Base-by-base conservation (phyloP, 768 basidiomycete genomes). In the Boletus vinaceobasis region DNA sequence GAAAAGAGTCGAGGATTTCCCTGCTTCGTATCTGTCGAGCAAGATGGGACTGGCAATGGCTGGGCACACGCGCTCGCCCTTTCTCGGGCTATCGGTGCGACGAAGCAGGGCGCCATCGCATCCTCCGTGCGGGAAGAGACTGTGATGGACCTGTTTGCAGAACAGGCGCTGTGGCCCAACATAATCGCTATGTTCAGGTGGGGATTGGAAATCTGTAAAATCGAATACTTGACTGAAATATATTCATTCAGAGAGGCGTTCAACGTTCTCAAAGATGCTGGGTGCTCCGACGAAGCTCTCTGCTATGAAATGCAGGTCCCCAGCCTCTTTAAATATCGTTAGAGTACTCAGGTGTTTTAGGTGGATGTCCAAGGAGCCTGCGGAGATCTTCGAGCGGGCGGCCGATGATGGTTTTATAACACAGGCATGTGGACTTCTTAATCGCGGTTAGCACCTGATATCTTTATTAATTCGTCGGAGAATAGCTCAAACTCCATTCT, bases 321-420 rank as follows among this genome's bases (percentile, higher is more conserved):
- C 42, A n/a, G 8, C 46, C n/a, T 21, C 47, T 10, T 10, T 17
- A 1, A n/a, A 38, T 31, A 56, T 35, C 5, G 13, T 7, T 43
- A 21, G 39, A 51, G 32, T 44, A 8, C 52, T 47, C 21, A 36
- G 29, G 4, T 21, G 9, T 17, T 40, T 46, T 32, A 82, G 83
- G 82, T 84, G 84, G 84, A 86, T 85, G 83, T 85, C 84, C 26
- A 85, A 85, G 60, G 84, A 86, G 60, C 83, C 84, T 1, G 84
- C 84, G 7, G 84, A 85, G 60, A 84, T 85, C 38, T 86, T 86
- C 63, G 84, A 86, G 66, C 74, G 81, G 17, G 83, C 84, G 8
- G 84, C 84, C 7, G 84, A 86, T 59, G 83, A 85, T 33, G 84
- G 84, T 15, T 84, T 86, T 68, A 78, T 85, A 46, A 65, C 63